phyloP scores from a whole-genome alignment of 495 filamentous ascomycete genomes.

The Hypomontagnella monticulosa region DNA sequence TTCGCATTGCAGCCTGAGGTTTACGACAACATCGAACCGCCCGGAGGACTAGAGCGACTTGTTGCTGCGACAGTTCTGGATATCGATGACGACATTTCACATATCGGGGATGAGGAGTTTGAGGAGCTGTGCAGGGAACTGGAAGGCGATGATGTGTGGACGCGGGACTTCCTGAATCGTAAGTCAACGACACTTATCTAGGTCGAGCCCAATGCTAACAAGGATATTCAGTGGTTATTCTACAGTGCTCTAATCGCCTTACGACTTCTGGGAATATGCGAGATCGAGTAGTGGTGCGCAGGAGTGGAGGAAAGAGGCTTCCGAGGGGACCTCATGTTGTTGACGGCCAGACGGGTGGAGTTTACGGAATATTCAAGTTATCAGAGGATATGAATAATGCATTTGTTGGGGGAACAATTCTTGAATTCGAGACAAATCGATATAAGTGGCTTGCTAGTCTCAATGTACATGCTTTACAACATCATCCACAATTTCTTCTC shows the following conservation, averaged over 20 bases:
- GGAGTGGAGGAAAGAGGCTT: not conserved
- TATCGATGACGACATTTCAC: not conserved
- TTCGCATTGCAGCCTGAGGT: not conserved
- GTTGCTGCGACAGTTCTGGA: not conserved
- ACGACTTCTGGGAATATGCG: not conserved
- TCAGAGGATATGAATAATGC: slow-evolving; percentile 2
- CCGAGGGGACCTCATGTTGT: not conserved
- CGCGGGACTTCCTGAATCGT: slow-evolving; percentile 1
- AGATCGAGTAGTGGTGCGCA: not conserved
- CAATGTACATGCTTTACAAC: not conserved
- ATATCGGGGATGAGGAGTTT: not conserved
- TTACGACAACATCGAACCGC: not conserved
- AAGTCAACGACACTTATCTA: not conserved
- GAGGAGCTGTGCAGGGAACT: not conserved
- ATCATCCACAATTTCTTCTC: not conserved
- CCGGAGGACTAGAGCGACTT: not conserved
- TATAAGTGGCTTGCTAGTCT: slow-evolving; percentile 8
- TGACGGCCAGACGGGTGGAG: not conserved
- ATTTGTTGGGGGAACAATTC: not conserved
- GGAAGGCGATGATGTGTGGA: not conserved
- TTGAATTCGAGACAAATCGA: not conserved
- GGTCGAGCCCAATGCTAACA: not conserved
- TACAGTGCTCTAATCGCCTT: not conserved
- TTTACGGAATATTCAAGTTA: not conserved
- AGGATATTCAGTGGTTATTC: not conserved